phyloP scores from a whole-genome alignment of 139 green algal species.

The Parachlorella kessleri region DNA sequence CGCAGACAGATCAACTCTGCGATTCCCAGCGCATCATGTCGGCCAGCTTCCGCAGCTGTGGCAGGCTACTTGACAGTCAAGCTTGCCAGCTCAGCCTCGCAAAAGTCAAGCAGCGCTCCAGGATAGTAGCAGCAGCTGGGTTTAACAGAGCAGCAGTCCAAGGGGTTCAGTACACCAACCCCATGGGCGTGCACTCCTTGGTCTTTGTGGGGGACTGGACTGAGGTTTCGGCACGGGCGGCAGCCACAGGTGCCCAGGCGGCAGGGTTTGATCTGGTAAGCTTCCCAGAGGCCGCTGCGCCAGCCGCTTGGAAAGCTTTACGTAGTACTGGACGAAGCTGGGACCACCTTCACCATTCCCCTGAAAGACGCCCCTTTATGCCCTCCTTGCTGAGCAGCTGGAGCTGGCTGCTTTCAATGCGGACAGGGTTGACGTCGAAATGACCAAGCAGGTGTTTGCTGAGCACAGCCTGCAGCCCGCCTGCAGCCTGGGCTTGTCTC shows the following conservation, averaged over 20 bases:
- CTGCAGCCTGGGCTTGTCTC: conserved; percentile 3
- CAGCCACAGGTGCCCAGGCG: neutral
- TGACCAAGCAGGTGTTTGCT: neutral
- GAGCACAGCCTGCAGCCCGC: conserved; percentile 1
- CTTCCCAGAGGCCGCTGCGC: neutral
- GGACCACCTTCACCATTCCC: no score
- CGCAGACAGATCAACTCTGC: no score
- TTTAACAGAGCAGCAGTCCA: no score
- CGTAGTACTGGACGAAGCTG: no score
- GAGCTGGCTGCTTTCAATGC: conserved; percentile 2
- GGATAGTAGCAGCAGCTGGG: no score
- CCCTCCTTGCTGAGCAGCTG: neutral
- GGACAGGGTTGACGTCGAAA: neutral
- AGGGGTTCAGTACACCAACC: conserved; percentile 13
- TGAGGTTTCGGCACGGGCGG: neutral
- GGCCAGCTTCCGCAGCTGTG: no score
- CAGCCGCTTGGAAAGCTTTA: no score
- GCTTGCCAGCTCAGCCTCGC: no score
- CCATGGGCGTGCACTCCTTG: conserved; percentile 14
- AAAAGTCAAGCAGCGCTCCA: no score
- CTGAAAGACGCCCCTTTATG: neutral
- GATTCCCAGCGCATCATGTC: no score
- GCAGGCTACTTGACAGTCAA: no score
- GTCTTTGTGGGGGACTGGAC: conserved; percentile 16
- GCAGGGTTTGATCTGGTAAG: conserved; percentile 2